phyloP scores from a whole-genome alignment of 306 rosid genomes.

The Mimosa bimucronata region DNA sequence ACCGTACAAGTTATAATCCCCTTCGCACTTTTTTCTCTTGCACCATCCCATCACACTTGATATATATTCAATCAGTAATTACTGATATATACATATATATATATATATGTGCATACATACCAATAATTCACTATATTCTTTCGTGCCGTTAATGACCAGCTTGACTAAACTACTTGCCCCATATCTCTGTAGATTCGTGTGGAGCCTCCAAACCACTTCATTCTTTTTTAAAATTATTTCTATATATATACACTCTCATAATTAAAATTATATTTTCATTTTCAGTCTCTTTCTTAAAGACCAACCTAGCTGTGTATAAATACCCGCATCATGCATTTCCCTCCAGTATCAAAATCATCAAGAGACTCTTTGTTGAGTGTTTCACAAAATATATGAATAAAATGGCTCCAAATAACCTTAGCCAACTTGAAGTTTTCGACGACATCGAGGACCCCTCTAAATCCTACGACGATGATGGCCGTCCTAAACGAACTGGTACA shows the following conservation, averaged over 20 bases:
- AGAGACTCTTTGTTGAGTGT: background rate
- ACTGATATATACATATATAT: no score
- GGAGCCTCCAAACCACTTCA: constrained; percentile 6
- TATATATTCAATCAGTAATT: no score
- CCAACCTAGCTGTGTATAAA: background rate
- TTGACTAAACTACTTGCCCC: background rate
- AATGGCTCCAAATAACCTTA: background rate
- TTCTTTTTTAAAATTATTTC: background rate
- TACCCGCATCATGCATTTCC: background rate
- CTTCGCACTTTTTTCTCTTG: background rate
- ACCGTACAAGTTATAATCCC: no score
- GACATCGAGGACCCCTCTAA: constrained; percentile 21
- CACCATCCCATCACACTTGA: background rate
- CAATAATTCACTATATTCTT: background rate
- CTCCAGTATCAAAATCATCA: background rate
- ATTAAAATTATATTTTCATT: no score
- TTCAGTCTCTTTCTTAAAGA: background rate
- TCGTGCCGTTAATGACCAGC: background rate
- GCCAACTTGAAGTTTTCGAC: constrained; percentile 28
- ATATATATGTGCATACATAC: no score
- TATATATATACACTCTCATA: background rate
- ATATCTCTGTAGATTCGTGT: background rate
- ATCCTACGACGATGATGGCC: background rate
- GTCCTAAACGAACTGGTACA: background rate
- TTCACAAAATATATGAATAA: background rate